Conservation (phyloP, 352 stramenopile genomes). For the Pythium folliculosum region DNA sequence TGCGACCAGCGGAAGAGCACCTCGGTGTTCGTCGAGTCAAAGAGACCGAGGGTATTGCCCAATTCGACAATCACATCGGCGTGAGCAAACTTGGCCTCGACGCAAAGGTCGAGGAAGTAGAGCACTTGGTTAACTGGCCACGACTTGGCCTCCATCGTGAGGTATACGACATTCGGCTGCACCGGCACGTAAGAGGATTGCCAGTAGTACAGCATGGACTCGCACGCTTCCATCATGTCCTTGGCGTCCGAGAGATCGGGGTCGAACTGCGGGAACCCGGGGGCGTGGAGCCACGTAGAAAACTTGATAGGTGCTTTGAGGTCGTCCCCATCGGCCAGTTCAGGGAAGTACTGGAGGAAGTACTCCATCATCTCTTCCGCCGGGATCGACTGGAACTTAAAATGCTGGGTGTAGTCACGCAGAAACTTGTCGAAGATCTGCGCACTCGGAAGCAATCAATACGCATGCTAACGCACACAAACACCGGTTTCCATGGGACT, state of each 20-base stretch:
- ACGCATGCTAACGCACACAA: background rate
- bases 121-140: slow-evolving; percentile 64
- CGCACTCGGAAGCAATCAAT: background rate
- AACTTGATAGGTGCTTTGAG: slow-evolving; percentile 68
- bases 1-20: slow-evolving; percentile 69
- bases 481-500: no score
- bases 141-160: slow-evolving; percentile 55
- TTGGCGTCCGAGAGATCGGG: slow-evolving; percentile 66
- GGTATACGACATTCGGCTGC: slow-evolving; percentile 61
- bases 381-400: slow-evolving; percentile 75
- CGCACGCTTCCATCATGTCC: slow-evolving; percentile 70
- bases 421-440: slow-evolving; percentile 75
- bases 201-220: slow-evolving; percentile 71
- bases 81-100: slow-evolving; percentile 45
- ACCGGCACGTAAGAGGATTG: slow-evolving; percentile 47
- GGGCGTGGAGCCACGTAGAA: slow-evolving; percentile 64
- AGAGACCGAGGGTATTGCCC: slow-evolving; percentile 56
- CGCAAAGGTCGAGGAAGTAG: slow-evolving; percentile 72
- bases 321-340: slow-evolving; percentile 50
- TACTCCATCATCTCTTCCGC: slow-evolving; percentile 71
- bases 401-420: slow-evolving; percentile 60
- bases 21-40: slow-evolving; percentile 61
- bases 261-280: slow-evolving; percentile 56
- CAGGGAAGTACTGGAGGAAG: slow-evolving; percentile 69
- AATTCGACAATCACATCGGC: slow-evolving; percentile 48